Base-by-base conservation (phyloP, 2,329 filamentous ascomycete genomes). In the Cladosporium sp. region DNA sequence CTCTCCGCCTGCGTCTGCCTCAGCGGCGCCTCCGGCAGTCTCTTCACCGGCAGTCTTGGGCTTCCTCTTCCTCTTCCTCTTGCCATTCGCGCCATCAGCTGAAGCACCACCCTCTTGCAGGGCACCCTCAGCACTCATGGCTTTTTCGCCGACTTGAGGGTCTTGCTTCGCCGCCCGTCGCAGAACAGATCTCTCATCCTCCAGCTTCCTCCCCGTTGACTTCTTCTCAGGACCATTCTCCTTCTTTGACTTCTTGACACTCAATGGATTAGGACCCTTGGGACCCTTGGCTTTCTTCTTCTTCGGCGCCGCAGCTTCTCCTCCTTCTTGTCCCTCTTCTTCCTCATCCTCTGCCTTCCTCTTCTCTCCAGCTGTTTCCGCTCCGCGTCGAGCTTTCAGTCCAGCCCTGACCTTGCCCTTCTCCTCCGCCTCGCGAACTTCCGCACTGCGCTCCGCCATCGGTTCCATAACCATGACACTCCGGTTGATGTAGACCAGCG, bases 381-480 rank as follows among this genome's bases (percentile, higher is more conserved):
- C 52, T 12, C 61, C 58, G 30, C 64, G 43, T 22, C 57, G 38
- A 3, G 55, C 53, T 38, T 60, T 84, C 57, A 90, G 70, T 40
- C 86, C 87, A 15, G 79, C 76, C 56, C 83, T 78, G 62, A 91
- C 87, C 70, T 94, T 94, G 50, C 75, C 77, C 59, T 77, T 80
- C 73, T 93, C 88, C 55, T 87, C 85, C 52, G 74, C 74, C 45
- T 84, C 78, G 53, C 84, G 78, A 40, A 81, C 76, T 51, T 79
- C 75, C 33, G 78, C 78, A 13, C 83, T 86, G 48, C 78, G 77
- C 33, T 75, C 78, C 15, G 85, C 83, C 85, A 93, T 89, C 12
- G 86, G 85, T 67, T 87, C 81, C 74, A 87, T 76, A 49, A 86
- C 83, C 80, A 92, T 87, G 48, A 94, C 86, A 54, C 84, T 87